A percentile compares a stretch with the other conserved stretches of the same genome.
phyloP scores from a whole-genome alignment of 345 rosid genomes.

The Eucalyptus cloeziana region DNA sequence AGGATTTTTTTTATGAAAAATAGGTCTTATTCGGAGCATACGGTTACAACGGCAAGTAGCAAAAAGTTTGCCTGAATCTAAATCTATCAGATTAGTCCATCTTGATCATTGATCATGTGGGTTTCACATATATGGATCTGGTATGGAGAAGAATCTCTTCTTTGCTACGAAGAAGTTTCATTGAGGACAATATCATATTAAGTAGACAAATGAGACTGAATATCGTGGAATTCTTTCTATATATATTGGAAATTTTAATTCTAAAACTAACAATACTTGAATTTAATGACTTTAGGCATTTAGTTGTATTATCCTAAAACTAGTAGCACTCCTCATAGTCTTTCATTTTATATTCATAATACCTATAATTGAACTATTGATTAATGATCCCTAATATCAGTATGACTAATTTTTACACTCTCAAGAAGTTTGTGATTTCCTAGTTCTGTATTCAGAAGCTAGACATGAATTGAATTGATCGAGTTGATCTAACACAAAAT shows the following conservation, averaged over 20 bases:
- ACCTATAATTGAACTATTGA: neutral
- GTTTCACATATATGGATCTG: neutral
- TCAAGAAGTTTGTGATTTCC: neutral
- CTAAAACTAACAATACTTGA: neutral
- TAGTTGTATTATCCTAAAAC: neutral
- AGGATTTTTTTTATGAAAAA: neutral
- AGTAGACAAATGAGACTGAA: neutral
- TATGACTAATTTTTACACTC: neutral
- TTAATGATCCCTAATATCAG: neutral
- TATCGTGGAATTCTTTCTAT: neutral
- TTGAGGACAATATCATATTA: neutral
- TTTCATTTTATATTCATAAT: neutral
- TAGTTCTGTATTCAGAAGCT: neutral
- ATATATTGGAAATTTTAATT: neutral
- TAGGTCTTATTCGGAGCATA: neutral
- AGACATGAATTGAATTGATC: neutral
- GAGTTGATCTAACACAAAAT: neutral
- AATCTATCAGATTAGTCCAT: fast-evolving
- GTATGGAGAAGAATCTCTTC: neutral
- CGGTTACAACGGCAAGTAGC: neutral
- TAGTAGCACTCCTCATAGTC: neutral
- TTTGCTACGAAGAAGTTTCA: neutral
- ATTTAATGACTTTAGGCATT: neutral
- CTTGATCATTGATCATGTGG: neutral
- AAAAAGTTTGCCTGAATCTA: neutral